phyloP scores from a whole-genome alignment of 768 basidiomycete genomes.

The Tylopilus felleus region DNA sequence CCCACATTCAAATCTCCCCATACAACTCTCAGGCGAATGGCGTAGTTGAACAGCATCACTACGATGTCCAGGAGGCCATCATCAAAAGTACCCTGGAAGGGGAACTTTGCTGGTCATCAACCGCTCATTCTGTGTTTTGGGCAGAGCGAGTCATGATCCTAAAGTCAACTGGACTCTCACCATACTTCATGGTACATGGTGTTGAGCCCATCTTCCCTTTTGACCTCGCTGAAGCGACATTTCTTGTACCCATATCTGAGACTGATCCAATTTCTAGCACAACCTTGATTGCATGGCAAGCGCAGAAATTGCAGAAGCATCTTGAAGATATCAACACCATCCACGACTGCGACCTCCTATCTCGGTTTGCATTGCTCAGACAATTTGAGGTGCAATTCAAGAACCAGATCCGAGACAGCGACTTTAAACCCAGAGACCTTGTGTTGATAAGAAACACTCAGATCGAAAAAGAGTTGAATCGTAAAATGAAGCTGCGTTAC shows the following conservation, averaged over 20 bases:
- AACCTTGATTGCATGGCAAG: background rate
- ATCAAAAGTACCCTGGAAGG: too few relatives aligned
- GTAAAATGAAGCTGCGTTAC: background rate
- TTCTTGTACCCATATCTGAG: too few relatives aligned
- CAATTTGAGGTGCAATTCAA: background rate
- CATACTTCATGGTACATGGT: conserved; percentile 25
- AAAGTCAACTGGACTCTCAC: too few relatives aligned
- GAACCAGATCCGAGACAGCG: background rate
- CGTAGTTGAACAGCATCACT: too few relatives aligned
- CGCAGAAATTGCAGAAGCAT: background rate
- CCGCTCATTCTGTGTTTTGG: background rate
- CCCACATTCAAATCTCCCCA: too few relatives aligned
- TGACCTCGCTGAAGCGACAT: too few relatives aligned
- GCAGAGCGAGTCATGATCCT: too few relatives aligned
- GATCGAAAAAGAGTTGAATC: background rate
- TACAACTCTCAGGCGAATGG: too few relatives aligned
- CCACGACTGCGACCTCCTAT: background rate
- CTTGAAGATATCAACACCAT: background rate
- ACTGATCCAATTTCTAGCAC: too few relatives aligned
- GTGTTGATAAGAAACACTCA: background rate
- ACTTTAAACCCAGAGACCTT: background rate
- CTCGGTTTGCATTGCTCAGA: background rate
- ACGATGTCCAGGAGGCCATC: background rate
- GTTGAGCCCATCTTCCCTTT: conserved; percentile 25
- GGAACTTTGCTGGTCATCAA: background rate